phyloP scores from a whole-genome alignment of 768 basidiomycete species.

The Sporobolomyces pararoseus region DNA sequence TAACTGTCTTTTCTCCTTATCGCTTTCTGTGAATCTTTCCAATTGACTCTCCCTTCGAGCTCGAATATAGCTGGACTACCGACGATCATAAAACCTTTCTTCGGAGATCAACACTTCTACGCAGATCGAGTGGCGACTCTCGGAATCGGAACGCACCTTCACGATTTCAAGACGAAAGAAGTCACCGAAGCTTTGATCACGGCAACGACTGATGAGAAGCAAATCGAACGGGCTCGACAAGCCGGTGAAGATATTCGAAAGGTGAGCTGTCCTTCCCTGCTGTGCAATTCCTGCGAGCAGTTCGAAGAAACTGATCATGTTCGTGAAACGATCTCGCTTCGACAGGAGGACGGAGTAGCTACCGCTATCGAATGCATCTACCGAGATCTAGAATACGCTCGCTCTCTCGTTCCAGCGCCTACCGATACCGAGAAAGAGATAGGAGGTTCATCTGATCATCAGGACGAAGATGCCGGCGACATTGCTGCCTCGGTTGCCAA shows the following conservation, averaged over 20 bases:
- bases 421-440: conserved; percentile 16
- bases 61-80: conserved; percentile 67
- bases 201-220: conserved; percentile 83
- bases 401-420: conserved; percentile 26
- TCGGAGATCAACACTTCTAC: conserved; percentile 98
- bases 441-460: background rate
- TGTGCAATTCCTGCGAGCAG: background rate
- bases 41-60: background rate
- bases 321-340: conserved; percentile 11
- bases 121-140: conserved; percentile 95
- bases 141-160: conserved; percentile 80
- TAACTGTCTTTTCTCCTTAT: conserved; percentile 45
- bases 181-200: conserved; percentile 71
- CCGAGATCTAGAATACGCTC: conserved; percentile 88
- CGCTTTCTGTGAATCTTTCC: background rate
- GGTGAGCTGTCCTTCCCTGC: conserved; percentile 57
- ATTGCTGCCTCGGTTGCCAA: background rate
- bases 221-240: conserved; percentile 75
- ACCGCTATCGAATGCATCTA: conserved; percentile 94
- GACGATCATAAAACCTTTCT: conserved; percentile 94
- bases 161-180: conserved; percentile 75
- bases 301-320: background rate
- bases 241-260: conserved; percentile 82
- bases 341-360: conserved; percentile 86
- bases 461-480: conserved; percentile 15